A percentile compares a stretch with the other conserved stretches of the same genome.
Conservation (phyloP, 345 rosid species). For the Salix caprea region DNA sequence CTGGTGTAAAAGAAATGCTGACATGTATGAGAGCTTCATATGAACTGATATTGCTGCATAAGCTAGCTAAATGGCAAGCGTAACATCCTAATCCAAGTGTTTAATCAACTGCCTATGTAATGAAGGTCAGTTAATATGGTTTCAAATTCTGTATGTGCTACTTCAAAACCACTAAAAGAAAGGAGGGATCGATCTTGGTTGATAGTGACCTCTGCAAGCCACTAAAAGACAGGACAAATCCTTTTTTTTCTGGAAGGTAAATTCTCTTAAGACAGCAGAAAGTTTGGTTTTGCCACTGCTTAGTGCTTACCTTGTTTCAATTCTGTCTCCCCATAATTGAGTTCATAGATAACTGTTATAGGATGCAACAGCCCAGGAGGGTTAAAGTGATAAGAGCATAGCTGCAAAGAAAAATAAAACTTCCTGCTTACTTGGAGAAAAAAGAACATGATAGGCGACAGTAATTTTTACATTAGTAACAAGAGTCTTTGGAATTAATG, state of each 20-base stretch:
- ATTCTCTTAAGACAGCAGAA: background rate
- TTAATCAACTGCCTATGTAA: background rate
- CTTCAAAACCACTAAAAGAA: background rate
- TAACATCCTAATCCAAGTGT: background rate
- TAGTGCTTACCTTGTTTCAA: constrained; percentile 70
- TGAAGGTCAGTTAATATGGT: background rate
- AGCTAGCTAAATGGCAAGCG: background rate
- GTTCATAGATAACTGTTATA: constrained; percentile 73
- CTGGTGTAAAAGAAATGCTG: background rate
- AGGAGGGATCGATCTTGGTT: background rate
- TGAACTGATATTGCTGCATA: background rate
- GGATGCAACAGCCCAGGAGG: constrained; percentile 79
- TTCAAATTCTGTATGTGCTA: background rate
- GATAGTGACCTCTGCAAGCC: background rate
- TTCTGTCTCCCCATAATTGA: constrained; percentile 84
- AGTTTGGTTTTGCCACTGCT: background rate
- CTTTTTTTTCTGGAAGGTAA: background rate
- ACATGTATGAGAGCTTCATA: background rate
- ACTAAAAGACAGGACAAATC: background rate
- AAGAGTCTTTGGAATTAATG: background rate
- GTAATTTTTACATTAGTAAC: too few species aligned
- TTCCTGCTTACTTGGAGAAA: constrained; percentile 13
- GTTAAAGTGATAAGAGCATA: constrained; percentile 59
- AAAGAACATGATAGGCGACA: background rate
- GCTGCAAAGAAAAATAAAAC: constrained; percentile 42